Evolutionary conservation across 2,329 filamentous ascomycete species (phyloP).

Genomic region (Elsinoe fawcettii): DNA sequence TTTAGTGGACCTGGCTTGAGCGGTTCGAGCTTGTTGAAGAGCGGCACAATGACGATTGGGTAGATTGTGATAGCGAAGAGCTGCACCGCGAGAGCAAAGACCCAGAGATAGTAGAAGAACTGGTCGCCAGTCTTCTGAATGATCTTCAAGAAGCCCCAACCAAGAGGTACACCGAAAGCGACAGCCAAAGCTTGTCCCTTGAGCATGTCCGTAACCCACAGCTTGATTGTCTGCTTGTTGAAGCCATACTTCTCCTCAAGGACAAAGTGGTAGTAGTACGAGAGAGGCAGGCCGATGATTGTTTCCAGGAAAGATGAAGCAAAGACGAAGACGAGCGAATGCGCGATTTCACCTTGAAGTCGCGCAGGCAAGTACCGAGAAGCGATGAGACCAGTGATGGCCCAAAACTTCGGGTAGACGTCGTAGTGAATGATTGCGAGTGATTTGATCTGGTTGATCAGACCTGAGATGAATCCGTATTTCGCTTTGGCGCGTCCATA

Average conservation of each 20-base stretch:
- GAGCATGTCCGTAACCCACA: constrained; percentile 84
- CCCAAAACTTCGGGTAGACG: constrained; percentile 85
- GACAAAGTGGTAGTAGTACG: constrained; percentile 90
- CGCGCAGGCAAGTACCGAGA: constrained; percentile 64
- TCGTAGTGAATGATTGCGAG: constrained; percentile 84
- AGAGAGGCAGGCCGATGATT: constrained; percentile 67
- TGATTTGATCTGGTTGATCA: constrained; percentile 84
- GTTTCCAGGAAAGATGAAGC: constrained; percentile 77
- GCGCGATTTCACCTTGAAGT: constrained; percentile 86
- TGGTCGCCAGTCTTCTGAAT: constrained; percentile 86
- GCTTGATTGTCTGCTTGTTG: constrained; percentile 89
- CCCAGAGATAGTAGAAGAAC: constrained; percentile 98
- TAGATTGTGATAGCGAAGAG: constrained; percentile 95
- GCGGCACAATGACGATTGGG: constrained; percentile 82
- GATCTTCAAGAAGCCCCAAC: constrained; percentile 87
- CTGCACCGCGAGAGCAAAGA: constrained; percentile 83
- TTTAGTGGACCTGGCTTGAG: constrained; percentile 82
- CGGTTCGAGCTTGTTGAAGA: constrained; percentile 98
- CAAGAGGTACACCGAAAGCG: constrained; percentile 74
- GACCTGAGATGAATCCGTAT: constrained; percentile 70
- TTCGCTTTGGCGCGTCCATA: constrained; percentile 95
- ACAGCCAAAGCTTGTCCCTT: constrained; percentile 81
- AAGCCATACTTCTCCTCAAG: constrained; percentile 96
- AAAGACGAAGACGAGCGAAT: constrained; percentile 88
- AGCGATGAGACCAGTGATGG: constrained; percentile 66